phyloP scores from a whole-genome alignment of 1,139 yeast genomes.

The Suhomyces taliae region DNA sequence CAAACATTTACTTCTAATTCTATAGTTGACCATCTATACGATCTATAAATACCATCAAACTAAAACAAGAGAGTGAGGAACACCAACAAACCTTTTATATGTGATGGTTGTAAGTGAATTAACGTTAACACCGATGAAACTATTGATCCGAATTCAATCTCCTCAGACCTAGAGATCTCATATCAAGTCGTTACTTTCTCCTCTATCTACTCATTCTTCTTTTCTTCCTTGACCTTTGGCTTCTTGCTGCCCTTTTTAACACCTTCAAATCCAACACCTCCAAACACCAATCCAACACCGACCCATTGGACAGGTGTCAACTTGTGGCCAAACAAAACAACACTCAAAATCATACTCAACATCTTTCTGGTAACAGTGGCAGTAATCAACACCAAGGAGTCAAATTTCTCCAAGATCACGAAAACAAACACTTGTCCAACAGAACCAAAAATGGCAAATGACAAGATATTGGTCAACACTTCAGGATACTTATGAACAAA shows the following conservation, averaged over 20 bases:
- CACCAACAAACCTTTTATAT: no score
- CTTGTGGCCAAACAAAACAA: constrained; percentile 76
- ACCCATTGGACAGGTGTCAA: constrained; percentile 67
- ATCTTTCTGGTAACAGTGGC: constrained; percentile 95
- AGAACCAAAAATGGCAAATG: constrained; percentile 81
- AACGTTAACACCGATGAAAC: no score
- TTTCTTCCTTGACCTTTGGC: not conserved
- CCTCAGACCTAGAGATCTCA: no score
- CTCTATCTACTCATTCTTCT: constrained; percentile 21
- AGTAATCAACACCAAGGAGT: constrained; percentile 80
- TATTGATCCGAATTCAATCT: no score
- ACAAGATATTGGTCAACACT: constrained; percentile 57
- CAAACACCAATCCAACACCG: constrained; percentile 78
- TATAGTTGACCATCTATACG: no score
- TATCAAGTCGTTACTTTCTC: no score
- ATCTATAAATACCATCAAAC: no score
- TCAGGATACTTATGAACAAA: constrained; percentile 52
- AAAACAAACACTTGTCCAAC: constrained; percentile 92
- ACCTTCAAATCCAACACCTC: constrained; percentile 77
- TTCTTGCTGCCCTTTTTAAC: constrained; percentile 18
- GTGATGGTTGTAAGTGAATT: no score
- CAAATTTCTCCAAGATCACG: constrained; percentile 77
- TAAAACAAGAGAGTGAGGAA: no score
- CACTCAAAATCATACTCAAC: constrained; percentile 91
- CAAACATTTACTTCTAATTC: no score